These are phyloP conservation scores for Astrothelium macrocarpum DNA, from an alignment of 495 filamentous ascomycete genomes.

Conservation along the genomic window DNA sequence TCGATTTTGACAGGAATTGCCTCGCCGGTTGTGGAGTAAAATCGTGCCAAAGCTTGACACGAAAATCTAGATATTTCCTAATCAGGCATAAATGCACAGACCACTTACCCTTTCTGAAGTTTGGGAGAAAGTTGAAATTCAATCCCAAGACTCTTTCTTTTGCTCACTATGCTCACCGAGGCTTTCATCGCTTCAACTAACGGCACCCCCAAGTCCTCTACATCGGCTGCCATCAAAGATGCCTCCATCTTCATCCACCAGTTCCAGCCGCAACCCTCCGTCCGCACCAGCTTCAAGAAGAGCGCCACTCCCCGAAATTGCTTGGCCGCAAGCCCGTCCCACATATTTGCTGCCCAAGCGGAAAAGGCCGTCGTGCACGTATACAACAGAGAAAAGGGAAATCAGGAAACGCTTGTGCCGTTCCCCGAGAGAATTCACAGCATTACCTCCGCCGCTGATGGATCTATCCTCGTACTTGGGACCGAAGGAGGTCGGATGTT, in stretches of 20 bases:
- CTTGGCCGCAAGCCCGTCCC: conserved; percentile 68
- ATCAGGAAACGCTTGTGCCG: conserved; percentile 74
- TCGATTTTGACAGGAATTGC: neutral
- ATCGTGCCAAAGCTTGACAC: neutral
- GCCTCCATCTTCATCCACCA: conserved; percentile 77
- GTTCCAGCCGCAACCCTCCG: conserved; percentile 59
- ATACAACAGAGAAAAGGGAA: conserved; percentile 71
- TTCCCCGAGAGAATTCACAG: conserved; percentile 79
- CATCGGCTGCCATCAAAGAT: conserved; percentile 60
- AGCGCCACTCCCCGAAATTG: conserved; percentile 70
- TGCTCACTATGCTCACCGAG: conserved; percentile 67
- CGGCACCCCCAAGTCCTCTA: conserved; percentile 52
- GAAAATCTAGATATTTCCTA: neutral
- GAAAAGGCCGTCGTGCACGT: conserved; percentile 90
- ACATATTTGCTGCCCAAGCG: conserved; percentile 82
- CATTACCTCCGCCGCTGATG: conserved; percentile 48
- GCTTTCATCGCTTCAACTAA: conserved; percentile 67
- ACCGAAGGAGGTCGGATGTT: conserved; percentile 78
- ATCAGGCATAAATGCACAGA: neutral
- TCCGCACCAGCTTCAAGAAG: conserved; percentile 81
- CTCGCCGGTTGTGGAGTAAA: neutral
- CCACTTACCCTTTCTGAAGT: neutral
- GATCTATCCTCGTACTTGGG: conserved; percentile 66
- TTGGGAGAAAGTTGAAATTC: neutral
- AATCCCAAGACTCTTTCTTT: neutral